Conservation (phyloP, 2,329 filamentous ascomycete genomes). For the Diplodia scrobiculata region DNA sequence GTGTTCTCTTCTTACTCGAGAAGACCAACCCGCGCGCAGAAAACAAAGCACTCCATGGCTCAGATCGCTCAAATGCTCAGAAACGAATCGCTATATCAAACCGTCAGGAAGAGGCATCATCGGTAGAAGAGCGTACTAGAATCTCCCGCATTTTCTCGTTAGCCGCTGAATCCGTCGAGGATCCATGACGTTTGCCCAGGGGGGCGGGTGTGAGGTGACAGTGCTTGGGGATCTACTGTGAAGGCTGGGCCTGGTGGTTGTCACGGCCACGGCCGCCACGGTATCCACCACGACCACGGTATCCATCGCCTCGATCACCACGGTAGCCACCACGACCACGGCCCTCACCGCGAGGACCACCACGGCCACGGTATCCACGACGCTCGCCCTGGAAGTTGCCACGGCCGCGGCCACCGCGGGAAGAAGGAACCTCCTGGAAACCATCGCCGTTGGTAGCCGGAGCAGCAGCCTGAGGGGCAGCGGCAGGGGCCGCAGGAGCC, state of each 20-base stretch:
- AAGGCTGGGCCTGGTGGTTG: constrained; percentile 25
- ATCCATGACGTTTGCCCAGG: background rate
- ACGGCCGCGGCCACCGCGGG: constrained; percentile 54
- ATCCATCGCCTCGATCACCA: constrained; percentile 46
- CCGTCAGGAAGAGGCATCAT: constrained; percentile 7
- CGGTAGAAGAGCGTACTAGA: background rate
- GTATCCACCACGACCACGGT: constrained; percentile 49
- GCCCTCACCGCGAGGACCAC: constrained; percentile 49
- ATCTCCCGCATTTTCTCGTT: constrained; percentile 2
- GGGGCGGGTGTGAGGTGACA: background rate
- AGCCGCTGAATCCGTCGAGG: background rate
- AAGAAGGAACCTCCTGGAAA: constrained; percentile 67
- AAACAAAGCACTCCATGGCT: constrained; percentile 13
- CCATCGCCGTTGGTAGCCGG: constrained; percentile 57
- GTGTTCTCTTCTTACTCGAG: constrained; percentile 3
- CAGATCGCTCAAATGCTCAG: constrained; percentile 29
- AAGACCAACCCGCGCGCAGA: constrained; percentile 22
- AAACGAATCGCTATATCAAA: constrained; percentile 28
- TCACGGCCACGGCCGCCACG: constrained; percentile 48
- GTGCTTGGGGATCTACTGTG: constrained; percentile 2
- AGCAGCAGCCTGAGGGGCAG: constrained; percentile 36
- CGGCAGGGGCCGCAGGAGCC: constrained; percentile 37
- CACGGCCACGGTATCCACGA: constrained; percentile 56
- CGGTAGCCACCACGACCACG: constrained; percentile 44
- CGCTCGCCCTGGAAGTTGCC: constrained; percentile 48